A percentile compares a stretch with the other conserved stretches of the same genome.
Conservation (phyloP, 257 asterid genomes). For the Cordia subcordata region DNA sequence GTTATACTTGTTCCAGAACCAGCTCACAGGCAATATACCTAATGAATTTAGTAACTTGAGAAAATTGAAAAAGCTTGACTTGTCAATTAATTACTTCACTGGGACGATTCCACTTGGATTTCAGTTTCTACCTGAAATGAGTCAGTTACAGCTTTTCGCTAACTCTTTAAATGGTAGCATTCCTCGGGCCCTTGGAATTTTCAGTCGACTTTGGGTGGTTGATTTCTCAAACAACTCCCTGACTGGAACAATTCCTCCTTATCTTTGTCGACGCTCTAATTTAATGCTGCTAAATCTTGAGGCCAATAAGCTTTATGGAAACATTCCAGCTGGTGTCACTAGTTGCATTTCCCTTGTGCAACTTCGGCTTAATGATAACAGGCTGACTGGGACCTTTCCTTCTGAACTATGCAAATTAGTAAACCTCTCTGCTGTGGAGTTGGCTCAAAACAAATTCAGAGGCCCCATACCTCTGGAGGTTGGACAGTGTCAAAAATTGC, state of each 20-base stretch:
- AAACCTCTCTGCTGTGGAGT: slow-evolving; percentile 73
- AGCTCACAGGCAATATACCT: slow-evolving; percentile 74
- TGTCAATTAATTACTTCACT: slow-evolving; percentile 67
- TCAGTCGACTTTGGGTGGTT: slow-evolving; percentile 73
- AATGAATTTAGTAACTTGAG: slow-evolving; percentile 53
- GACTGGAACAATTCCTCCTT: slow-evolving; percentile 70
- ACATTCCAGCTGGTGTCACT: slow-evolving; percentile 56
- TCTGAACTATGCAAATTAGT: slow-evolving; percentile 57
- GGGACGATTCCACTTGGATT: slow-evolving; percentile 85
- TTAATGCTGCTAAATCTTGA: slow-evolving; percentile 72
- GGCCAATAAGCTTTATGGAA: slow-evolving; percentile 56
- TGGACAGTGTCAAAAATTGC: slow-evolving; percentile 61
- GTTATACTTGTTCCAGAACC: slow-evolving; percentile 65
- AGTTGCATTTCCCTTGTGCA: slow-evolving; percentile 64
- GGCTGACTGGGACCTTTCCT: slow-evolving; percentile 63
- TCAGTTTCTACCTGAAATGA: slow-evolving; percentile 54
- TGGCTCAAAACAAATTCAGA: slow-evolving; percentile 63
- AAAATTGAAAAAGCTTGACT: slow-evolving; percentile 64
- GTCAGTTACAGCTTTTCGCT: slow-evolving; percentile 68
- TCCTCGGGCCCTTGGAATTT: slow-evolving; percentile 70
- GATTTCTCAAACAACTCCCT: slow-evolving; percentile 68
- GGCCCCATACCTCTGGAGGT: slow-evolving; percentile 68
- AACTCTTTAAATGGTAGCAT: slow-evolving; percentile 62
- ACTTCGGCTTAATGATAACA: slow-evolving; percentile 59
- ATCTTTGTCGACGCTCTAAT: slow-evolving; percentile 49